Evolutionary conservation across 139 green algal genomes (phyloP).

Genomic region (Protoeuglena noctilucae): DNA sequence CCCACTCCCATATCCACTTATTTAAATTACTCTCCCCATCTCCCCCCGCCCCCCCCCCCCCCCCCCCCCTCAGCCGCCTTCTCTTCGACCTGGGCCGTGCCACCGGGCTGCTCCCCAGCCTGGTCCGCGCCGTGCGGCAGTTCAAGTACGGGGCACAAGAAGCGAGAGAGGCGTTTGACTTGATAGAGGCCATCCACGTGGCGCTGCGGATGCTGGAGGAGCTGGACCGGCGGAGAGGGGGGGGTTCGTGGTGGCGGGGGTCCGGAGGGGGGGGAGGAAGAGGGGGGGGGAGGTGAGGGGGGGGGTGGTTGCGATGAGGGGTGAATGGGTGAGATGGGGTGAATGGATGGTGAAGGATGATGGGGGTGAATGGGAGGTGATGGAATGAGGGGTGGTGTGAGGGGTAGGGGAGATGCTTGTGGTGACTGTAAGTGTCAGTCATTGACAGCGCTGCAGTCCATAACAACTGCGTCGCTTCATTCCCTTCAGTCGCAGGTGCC

Average conservation of each 20-base stretch:
- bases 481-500: too few relatives aligned
- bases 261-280: background rate
- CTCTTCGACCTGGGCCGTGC: conserved; percentile 15
- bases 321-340: too few relatives aligned
- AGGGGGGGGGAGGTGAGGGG: too few relatives aligned
- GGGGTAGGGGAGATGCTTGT: too few relatives aligned
- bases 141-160: conserved; percentile 41
- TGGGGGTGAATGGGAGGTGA: too few relatives aligned
- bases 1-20: too few relatives aligned
- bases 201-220: conserved; percentile 48
- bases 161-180: conserved; percentile 27
- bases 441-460: too few relatives aligned
- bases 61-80: background rate
- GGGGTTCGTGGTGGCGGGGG: conserved; percentile 17
- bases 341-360: too few relatives aligned
- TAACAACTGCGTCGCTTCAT: too few relatives aligned
- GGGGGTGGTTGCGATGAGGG: too few relatives aligned
- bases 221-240: conserved; percentile 9
- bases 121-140: conserved; percentile 29
- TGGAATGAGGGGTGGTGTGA: too few relatives aligned
- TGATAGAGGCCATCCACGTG: conserved; percentile 41
- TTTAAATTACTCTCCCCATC: background rate
- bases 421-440: too few relatives aligned
- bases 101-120: conserved; percentile 48
- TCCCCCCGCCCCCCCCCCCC: background rate